Conservation (phyloP, 202 grass and related monocot genomes). For the Dendrocalamus latiflorus region DNA sequence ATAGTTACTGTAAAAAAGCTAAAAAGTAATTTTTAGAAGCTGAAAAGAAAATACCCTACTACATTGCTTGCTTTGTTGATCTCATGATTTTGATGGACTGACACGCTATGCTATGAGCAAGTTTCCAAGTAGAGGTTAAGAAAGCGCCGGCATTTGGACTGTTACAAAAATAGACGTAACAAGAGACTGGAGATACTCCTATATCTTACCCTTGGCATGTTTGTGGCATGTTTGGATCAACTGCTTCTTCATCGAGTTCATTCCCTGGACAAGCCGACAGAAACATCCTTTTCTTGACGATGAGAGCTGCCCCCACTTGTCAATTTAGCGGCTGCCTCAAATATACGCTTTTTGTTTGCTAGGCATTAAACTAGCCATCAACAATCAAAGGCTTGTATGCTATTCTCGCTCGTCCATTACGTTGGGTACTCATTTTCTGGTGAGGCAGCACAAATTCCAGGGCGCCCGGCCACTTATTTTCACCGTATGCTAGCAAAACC, state of each 20-base stretch:
- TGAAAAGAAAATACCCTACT: no score
- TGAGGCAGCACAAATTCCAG: neutral
- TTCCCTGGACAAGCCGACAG: slow-evolving; percentile 18
- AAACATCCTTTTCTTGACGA: slow-evolving; percentile 28
- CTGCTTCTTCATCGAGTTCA: neutral
- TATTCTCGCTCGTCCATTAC: neutral
- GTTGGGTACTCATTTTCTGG: neutral
- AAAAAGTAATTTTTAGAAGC: no score
- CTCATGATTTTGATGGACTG: neutral
- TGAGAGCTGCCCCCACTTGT: neutral
- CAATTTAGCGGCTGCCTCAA: slow-evolving; percentile 8
- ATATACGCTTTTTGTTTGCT: slow-evolving; percentile 24
- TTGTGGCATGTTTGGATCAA: neutral
- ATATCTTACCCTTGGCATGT: slow-evolving; percentile 10
- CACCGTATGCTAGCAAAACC: neutral
- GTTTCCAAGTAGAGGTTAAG: neutral
- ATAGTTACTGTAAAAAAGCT: no score
- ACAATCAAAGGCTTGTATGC: slow-evolving; percentile 3
- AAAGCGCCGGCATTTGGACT: neutral
- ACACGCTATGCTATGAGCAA: neutral
- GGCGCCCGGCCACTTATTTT: neutral
- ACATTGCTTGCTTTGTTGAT: neutral
- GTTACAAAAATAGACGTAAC: neutral
- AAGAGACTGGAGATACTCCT: neutral
- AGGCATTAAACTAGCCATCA: slow-evolving; percentile 6